Evolutionary conservation across 768 basidiomycete genomes (phyloP).

Genomic region (Pleurotus sapidus): DNA sequence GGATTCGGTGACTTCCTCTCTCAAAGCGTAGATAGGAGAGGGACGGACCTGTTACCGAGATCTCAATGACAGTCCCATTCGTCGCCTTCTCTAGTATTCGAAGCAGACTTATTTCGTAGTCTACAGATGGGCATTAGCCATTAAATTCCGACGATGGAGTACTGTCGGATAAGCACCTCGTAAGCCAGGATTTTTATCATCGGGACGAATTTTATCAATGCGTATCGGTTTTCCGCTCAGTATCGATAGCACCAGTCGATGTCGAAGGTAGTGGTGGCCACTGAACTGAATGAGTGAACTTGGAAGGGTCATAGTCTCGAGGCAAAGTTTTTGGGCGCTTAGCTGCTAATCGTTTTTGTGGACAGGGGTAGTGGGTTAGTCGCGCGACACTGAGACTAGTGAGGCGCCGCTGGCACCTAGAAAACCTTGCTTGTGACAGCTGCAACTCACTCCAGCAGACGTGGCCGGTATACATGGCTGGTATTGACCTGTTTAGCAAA

Average conservation of each 20-base stretch:
- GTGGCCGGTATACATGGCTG: no score
- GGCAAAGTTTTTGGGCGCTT: background rate
- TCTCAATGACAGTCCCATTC: constrained; percentile 93
- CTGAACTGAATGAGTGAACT: constrained; percentile 55
- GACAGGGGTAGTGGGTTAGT: no score
- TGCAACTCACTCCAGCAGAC: no score
- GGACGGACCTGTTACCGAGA: constrained; percentile 82
- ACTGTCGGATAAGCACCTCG: constrained; percentile 50
- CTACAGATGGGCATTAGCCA: constrained; percentile 31
- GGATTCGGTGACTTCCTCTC: constrained; percentile 2
- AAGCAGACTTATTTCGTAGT: constrained; percentile 90
- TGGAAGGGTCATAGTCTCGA: constrained; percentile 34
- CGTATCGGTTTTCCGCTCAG: constrained; percentile 83
- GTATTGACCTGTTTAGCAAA: no score
- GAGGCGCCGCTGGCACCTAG: no score
- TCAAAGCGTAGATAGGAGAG: background rate
- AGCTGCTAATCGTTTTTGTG: no score
- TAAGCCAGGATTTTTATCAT: constrained; percentile 95
- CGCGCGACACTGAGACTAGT: no score
- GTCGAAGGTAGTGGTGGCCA: constrained; percentile 80
- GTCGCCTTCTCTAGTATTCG: constrained; percentile 87
- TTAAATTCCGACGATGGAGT: constrained; percentile 1
- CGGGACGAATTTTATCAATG: constrained; percentile 84
- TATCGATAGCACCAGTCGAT: constrained; percentile 84
- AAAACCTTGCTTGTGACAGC: no score